Base-by-base conservation (phyloP, 2,329 filamentous ascomycete species). In the Colletotrichum filicis region DNA sequence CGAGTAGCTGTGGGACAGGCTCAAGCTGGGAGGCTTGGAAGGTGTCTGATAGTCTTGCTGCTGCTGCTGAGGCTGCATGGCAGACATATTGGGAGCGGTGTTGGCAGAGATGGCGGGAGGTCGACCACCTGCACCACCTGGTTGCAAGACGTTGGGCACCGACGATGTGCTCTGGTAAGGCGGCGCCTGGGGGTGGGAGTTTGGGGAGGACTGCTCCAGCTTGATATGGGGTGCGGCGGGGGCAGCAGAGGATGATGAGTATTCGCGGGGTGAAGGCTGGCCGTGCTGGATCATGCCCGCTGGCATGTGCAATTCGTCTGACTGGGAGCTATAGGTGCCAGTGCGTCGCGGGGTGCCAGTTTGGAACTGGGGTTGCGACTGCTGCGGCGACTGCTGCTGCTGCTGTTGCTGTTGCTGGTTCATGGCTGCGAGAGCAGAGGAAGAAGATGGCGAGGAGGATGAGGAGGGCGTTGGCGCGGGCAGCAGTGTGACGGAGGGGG, bases 1-100 rank as follows among this genome's bases (percentile, higher is more conserved):
- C 60, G 95, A 95, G 83, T 97, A 96, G 80, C 87, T 90, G 81
- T 96, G 94, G 19, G 92, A 88, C 80, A 89, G 82, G 81, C 85
- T 90, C 78, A 93, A 85, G 56, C 88, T 89, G 68, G 91, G 88
- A 26, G 92, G 90, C 79, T 93, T 92, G 61, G 91, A 90, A 56
- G 92, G 90, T 30, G 91, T 88, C 57, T 88, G 86, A 79, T 91
- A 92, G 74, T 91, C 90, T 74, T 87, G 82, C 60, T 76, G 76
- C 71, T 79, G 80, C 71, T 79, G 80, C 71, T 81, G 80, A 61
- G 82, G 79, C 78, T 86, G 85, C 81, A 89, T 85, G 75, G 85
- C 84, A 75, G 87, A 83, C 70, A 88, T 74, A 68, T 82, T 81
- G 65, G 87, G 85, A 69, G 85, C 85, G 24, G 85, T 83, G 78